phyloP scores from a whole-genome alignment of 169 alveolate genomes.

The Plasmodium vivax region DNA sequence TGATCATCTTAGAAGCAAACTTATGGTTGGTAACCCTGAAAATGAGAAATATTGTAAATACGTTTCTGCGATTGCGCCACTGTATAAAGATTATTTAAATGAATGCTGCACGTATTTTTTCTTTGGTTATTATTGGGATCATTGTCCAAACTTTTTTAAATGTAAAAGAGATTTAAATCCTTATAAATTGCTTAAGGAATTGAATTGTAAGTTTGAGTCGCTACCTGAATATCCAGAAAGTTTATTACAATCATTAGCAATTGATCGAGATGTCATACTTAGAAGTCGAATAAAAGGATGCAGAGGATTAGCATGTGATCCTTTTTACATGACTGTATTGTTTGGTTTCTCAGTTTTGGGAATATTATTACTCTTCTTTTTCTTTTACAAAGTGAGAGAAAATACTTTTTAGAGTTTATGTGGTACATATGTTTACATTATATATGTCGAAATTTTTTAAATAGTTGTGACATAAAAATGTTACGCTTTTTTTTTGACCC shows the following conservation, averaged over 20 bases:
- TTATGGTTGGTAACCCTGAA: not conserved
- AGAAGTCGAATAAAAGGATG: not conserved
- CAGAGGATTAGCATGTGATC: not conserved
- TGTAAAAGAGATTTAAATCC: not conserved
- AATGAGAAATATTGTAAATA: not conserved
- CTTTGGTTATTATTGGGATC: not conserved
- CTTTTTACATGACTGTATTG: not conserved
- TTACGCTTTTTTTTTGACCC: not conserved
- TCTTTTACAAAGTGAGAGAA: not conserved
- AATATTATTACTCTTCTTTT: not conserved
- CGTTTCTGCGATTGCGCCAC: not conserved
- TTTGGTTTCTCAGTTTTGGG: not conserved
- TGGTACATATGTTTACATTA: not conserved
- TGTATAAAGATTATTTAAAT: not conserved
- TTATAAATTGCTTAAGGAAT: not conserved
- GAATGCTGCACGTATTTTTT: not conserved
- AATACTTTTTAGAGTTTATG: not conserved
- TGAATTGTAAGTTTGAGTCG: not conserved
- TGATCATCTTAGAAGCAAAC: no score
- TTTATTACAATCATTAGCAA: not conserved
- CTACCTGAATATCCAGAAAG: not conserved
- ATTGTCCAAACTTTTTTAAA: not conserved
- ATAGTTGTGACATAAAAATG: not conserved
- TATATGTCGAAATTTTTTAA: not conserved
- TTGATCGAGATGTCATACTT: not conserved